Evolutionary conservation across 202 grass and related monocot species (phyloP).

Genomic region (Brachypodium distachyon): DNA sequence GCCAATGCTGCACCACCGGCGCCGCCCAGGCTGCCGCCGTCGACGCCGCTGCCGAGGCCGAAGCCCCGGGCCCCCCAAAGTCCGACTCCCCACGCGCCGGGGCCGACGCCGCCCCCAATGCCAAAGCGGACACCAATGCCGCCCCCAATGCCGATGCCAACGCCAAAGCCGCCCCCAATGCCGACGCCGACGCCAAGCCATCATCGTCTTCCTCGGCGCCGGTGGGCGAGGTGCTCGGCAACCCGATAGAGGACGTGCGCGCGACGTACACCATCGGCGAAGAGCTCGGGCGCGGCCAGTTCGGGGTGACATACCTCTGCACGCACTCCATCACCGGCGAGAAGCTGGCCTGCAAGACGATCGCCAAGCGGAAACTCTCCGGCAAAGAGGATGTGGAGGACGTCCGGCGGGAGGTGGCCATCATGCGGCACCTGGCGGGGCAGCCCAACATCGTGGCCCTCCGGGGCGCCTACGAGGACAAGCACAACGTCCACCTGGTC

Average conservation of each 20-base stretch:
- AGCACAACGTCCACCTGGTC: constrained; percentile 73
- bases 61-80: background rate
- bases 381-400: constrained; percentile 66
- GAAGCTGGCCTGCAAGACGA: constrained; percentile 85
- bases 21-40: background rate
- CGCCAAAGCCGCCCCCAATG: background rate
- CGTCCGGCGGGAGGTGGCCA: constrained; percentile 71
- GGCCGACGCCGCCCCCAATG: background rate
- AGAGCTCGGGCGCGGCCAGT: constrained; percentile 78
- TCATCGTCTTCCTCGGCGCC: background rate
- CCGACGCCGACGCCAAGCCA: background rate
- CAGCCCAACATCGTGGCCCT: constrained; percentile 63
- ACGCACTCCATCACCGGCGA: constrained; percentile 50
- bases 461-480: constrained; percentile 76
- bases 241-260: constrained; percentile 64
- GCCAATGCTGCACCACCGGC: constrained; percentile 62
- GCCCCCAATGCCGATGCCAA: background rate
- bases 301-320: constrained; percentile 85
- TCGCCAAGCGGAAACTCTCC: constrained; percentile 69
- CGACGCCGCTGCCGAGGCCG: constrained; percentile 9
- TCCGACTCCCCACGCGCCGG: background rate
- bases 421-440: constrained; percentile 75
- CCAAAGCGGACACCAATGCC: background rate
- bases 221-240: constrained; percentile 47
- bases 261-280: constrained; percentile 48